phyloP scores from a whole-genome alignment of 2,329 filamentous ascomycete genomes.

The Epichloe sp. region DNA sequence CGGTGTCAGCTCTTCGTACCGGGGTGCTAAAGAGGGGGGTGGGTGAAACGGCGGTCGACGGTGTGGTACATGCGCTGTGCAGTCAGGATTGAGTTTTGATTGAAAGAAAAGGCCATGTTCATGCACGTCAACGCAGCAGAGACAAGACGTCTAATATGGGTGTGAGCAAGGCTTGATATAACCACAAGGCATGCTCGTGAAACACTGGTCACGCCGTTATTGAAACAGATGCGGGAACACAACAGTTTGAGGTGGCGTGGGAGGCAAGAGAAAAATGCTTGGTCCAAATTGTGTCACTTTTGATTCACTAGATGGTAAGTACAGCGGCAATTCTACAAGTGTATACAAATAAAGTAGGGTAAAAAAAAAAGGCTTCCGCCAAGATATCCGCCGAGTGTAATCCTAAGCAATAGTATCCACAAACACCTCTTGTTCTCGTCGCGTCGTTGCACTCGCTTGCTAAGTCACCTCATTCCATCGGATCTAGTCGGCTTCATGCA shows the following conservation, averaged over 20 bases:
- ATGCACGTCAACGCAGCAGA: background rate
- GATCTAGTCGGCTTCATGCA: background rate
- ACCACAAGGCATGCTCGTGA: background rate
- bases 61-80: no score
- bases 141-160: no score
- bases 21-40: no score
- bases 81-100: no score
- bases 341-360: background rate
- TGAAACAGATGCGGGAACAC: background rate
- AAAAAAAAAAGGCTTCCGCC: background rate
- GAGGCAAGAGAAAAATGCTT: no score
- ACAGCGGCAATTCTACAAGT: no score
- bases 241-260: background rate
- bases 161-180: no score
- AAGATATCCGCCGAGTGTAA: background rate
- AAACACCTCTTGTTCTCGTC: background rate
- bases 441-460: background rate
- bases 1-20: no score
- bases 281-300: no score
- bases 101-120: background rate
- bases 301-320: no score
- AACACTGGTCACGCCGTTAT: background rate
- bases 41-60: no score
- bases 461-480: background rate
- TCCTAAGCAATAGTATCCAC: background rate